These are phyloP conservation scores for Xylaria sp. DNA, from an alignment of 495 filamentous ascomycete species.

Conservation along the genomic window DNA sequence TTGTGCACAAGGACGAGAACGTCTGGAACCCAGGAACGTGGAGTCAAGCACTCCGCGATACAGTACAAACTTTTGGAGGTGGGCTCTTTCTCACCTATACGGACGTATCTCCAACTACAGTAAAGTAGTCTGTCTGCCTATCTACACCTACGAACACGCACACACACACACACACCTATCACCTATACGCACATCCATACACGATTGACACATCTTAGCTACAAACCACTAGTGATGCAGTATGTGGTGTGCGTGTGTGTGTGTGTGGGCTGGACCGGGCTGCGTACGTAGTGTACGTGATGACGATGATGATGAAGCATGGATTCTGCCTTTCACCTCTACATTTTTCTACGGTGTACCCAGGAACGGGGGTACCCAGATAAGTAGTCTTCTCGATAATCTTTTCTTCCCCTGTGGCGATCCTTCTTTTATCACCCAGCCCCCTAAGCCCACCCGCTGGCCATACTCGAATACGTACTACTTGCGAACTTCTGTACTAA, in stretches of 20 bases:
- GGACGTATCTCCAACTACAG: not conserved
- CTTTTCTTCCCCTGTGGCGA: not conserved
- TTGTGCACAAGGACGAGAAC: not conserved
- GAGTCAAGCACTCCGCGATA: conserved; percentile 26
- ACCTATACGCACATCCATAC: not conserved
- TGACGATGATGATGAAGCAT: conserved; percentile 4
- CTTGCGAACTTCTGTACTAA: not conserved
- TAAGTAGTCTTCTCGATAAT: too few species aligned
- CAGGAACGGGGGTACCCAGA: not conserved
- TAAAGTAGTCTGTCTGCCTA: too few species aligned
- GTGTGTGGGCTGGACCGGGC: not conserved
- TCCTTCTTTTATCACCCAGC: not conserved
- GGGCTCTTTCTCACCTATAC: conserved; percentile 6
- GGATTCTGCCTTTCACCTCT: conserved; percentile 5
- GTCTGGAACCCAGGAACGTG: conserved; percentile 6
- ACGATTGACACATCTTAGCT: conserved; percentile 17
- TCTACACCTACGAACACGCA: conserved; percentile 15
- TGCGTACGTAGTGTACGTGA: not conserved
- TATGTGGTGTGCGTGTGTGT: not conserved
- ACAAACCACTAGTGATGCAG: conserved; percentile 13
- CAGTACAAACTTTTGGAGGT: not conserved
- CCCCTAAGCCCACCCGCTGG: not conserved
- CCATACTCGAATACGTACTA: not conserved
- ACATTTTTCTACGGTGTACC: not conserved
- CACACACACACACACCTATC: not conserved